These are phyloP conservation scores for Spirogloea muscicola DNA, from an alignment of 139 green algal species.

Conservation along the genomic window DNA sequence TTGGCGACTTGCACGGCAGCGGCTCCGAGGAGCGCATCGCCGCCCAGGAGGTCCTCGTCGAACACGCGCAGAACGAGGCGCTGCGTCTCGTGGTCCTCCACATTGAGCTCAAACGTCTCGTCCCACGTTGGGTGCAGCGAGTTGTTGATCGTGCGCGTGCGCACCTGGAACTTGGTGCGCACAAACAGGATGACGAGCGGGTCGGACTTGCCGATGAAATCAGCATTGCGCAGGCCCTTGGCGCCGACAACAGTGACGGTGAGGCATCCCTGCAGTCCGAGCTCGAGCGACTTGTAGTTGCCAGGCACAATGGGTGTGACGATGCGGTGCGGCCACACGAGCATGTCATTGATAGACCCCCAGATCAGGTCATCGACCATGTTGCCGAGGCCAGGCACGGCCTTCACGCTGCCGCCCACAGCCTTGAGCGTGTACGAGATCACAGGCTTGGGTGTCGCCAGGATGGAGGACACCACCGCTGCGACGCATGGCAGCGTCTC, in stretches of 20 bases:
- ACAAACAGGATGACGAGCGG: constrained; percentile 26
- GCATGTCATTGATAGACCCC: constrained; percentile 21
- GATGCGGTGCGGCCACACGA: constrained; percentile 43
- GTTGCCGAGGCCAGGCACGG: background rate
- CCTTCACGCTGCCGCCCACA: background rate
- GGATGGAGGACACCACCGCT: constrained; percentile 21
- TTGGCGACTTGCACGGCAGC: background rate
- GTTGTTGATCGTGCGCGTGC: constrained; percentile 18
- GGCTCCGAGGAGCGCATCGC: background rate
- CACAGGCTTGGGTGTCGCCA: too few species aligned
- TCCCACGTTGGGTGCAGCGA: constrained; percentile 37
- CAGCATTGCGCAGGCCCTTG: constrained; percentile 9
- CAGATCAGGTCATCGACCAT: too few species aligned
- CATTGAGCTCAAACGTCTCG: constrained; percentile 37
- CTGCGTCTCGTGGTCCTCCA: constrained; percentile 19
- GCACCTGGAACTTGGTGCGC: background rate
- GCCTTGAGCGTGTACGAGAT: background rate
- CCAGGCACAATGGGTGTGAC: constrained; percentile 27
- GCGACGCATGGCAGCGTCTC: constrained; percentile 25
- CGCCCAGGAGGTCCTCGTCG: background rate
- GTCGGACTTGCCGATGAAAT: constrained; percentile 39
- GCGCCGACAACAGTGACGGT: constrained; percentile 20
- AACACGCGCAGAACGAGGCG: constrained; percentile 4
- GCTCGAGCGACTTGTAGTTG: constrained; percentile 30
- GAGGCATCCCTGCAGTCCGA: constrained; percentile 21